phyloP scores from a whole-genome alignment of 306 rosid species.

The Dalbergia cochinchinensis region DNA sequence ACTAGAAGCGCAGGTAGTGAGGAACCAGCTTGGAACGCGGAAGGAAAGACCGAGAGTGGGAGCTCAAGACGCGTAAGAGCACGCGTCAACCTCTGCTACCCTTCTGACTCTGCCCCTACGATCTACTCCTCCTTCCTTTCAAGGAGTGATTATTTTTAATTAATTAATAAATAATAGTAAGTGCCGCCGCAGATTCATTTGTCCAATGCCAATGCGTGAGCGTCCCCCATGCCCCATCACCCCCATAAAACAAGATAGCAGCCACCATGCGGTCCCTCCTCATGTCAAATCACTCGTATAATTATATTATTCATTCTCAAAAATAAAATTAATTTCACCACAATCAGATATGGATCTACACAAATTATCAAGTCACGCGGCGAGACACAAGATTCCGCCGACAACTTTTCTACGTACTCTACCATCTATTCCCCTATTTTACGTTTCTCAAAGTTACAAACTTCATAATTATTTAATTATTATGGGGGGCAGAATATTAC shows the following conservation, averaged over 20 bases:
- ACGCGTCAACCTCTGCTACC: neutral
- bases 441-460: neutral
- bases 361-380: constrained; percentile 48
- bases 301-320: neutral
- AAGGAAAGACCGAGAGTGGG: neutral
- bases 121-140: neutral
- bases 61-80: constrained; percentile 29
- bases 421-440: constrained; percentile 2
- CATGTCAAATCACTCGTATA: constrained; percentile 13
- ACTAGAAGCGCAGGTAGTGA: neutral
- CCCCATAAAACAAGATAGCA: constrained; percentile 33
- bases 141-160: too few relatives aligned
- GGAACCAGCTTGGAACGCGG: neutral
- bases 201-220: constrained; percentile 9
- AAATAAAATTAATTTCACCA: neutral
- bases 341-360: constrained; percentile 33
- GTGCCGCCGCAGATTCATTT: constrained; percentile 50
- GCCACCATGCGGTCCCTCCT: neutral
- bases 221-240: constrained; percentile 33
- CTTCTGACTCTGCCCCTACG: neutral
- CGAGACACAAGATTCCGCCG: constrained; percentile 52
- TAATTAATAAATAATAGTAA: neutral
- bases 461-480: neutral
- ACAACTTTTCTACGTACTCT: constrained; percentile 49
- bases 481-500: neutral